Evolutionary conservation across 2,329 filamentous ascomycete genomes (phyloP), one percentile per base, ranked within the genome.

Genomic region (Monilinia vaccinii-corymbosi): DNA sequence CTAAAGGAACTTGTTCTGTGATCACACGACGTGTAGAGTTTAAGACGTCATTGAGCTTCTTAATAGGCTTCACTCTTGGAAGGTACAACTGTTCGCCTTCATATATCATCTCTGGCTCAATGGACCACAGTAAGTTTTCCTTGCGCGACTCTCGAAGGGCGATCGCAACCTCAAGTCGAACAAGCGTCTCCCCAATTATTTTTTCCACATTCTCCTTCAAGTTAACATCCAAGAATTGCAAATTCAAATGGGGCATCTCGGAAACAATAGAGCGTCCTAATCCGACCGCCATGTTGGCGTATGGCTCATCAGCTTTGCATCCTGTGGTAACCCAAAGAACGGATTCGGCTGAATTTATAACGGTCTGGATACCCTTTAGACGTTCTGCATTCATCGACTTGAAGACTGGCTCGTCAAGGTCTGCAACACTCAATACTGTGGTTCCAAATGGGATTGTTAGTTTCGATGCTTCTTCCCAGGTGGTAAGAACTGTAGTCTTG

Each of bases 381-480:
- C 44, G 53, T 28, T 48, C 42, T 47, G 53, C 21, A 21, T 48
- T 48, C 31, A 31, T n/a, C n/a, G 34, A 21, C 55, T 58, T 21
- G 56, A 49, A 38, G 53, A 45, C 32, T 2, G 72, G 70, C 18
- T 66, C 63, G 59, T 75, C 74, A 25, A 72, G 62, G 14, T 72
- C 71, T 11, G 63, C 60, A 8, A 72, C 59, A 47, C 40, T 61
- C 45, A 72, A 45, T 23, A 67, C 42, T 38, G 63, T 58, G 42
- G 40, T 18, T 28, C 53, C 44, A 36, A 48, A 38, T 14, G 53
- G 31, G 36, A 56, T 36, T n/a, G 36, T 62, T 38, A 47, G 48
- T 3, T 60, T 23, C n/a, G 49, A 31, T 31, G 48, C 44, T 9
- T 56, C 42, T 21, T 50, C 58, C 21, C 21, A 49, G 28, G 49